phyloP scores from a whole-genome alignment of 208 protist species.

The Willaertia magna region DNA sequence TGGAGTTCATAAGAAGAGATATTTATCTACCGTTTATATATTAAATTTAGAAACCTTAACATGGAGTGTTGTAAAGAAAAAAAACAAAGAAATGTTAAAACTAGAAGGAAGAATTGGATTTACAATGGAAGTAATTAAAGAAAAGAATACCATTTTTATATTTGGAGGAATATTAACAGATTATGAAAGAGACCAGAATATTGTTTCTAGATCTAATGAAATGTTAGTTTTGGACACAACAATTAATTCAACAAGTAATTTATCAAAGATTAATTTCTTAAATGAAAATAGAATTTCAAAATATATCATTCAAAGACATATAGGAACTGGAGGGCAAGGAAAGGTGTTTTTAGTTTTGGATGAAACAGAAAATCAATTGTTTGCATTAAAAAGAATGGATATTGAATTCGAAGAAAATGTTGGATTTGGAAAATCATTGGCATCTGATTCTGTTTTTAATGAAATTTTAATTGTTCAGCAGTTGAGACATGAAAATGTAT shows the following conservation, averaged over 20 bases:
- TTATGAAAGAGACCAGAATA: not conserved
- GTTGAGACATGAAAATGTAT: not conserved
- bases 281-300: not conserved
- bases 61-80: not conserved
- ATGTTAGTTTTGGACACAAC: not conserved
- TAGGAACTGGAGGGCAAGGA: not conserved
- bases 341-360: not conserved
- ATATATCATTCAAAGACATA: not conserved
- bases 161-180: not conserved
- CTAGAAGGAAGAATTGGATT: not conserved
- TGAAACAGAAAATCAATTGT: not conserved
- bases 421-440: not conserved
- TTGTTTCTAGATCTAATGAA: not conserved
- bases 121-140: not conserved
- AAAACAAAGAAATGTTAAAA: not conserved
- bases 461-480: not conserved
- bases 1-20: not conserved
- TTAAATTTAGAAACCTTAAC: not conserved
- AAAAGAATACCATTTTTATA: not conserved
- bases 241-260: not conserved
- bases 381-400: not conserved
- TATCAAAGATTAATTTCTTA: not conserved
- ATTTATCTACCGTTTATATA: not conserved
- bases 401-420: not conserved
- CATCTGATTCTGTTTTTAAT: not conserved